Evolutionary conservation across 768 basidiomycete genomes (phyloP).

Genomic region (Trametes coccinea): DNA sequence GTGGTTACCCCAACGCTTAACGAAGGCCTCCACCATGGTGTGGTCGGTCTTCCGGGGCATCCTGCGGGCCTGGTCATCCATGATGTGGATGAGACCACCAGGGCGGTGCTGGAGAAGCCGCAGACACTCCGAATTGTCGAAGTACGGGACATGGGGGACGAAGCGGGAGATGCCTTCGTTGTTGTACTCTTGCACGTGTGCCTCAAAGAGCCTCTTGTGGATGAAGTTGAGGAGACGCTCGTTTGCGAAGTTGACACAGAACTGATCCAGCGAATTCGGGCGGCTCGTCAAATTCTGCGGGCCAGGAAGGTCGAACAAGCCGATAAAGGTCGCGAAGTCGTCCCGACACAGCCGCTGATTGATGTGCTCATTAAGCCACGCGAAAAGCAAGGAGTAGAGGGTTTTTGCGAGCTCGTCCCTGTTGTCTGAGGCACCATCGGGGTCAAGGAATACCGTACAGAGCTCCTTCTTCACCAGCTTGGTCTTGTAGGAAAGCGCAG

Average conservation of each 20-base stretch:
- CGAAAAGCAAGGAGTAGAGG: constrained; percentile 90
- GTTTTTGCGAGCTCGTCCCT: constrained; percentile 93
- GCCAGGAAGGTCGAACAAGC: constrained; percentile 92
- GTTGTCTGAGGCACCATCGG: constrained; percentile 90
- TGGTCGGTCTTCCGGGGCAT: constrained; percentile 89
- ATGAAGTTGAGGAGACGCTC: constrained; percentile 87
- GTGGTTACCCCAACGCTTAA: constrained; percentile 94
- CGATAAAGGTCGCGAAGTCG: constrained; percentile 89
- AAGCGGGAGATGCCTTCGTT: constrained; percentile 75
- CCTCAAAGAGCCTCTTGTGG: constrained; percentile 78
- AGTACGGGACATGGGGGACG: constrained; percentile 74
- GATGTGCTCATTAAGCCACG: constrained; percentile 95
- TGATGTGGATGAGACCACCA: constrained; percentile 93
- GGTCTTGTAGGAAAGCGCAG: constrained; percentile 85
- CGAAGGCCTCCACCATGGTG: constrained; percentile 92
- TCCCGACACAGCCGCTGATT: constrained; percentile 94
- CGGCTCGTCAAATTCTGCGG: constrained; percentile 87
- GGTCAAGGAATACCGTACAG: constrained; percentile 95
- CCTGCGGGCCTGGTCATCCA: constrained; percentile 93
- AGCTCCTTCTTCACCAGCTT: constrained; percentile 93
- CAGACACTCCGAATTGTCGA: constrained; percentile 90
- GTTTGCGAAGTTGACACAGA: constrained; percentile 95
- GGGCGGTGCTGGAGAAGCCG: constrained; percentile 83
- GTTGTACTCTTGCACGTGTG: constrained; percentile 78
- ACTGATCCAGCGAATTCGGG: constrained; percentile 92